Conservation (phyloP, 169 alveolate genomes). For the Plasmodium adleri region DNA sequence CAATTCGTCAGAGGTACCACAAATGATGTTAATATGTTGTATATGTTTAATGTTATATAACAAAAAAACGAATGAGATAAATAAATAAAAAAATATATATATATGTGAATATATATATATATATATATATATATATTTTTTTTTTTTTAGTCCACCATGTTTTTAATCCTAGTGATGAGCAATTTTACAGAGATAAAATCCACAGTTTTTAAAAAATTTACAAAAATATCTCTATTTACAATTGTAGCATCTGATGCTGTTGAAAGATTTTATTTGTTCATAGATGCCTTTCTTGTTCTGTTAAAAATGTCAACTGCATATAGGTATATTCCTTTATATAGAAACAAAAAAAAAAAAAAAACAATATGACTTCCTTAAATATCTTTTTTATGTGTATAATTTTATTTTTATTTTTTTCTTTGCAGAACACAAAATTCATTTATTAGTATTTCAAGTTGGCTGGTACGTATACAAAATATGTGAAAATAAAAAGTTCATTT, state of each 20-base stretch:
- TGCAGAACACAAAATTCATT: slow-evolving; percentile 79
- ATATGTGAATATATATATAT: not conserved
- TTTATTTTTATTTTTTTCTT: not conserved
- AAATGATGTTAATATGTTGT: too few relatives aligned
- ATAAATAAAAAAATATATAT: not conserved
- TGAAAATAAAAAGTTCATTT: not conserved
- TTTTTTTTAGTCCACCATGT: slow-evolving; percentile 88
- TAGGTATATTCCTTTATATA: slow-evolving; percentile 6
- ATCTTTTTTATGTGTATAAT: not conserved
- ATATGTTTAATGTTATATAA: not conserved
- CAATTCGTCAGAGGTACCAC: slow-evolving; percentile 89
- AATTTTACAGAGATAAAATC: slow-evolving; percentile 93
- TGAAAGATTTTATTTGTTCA: slow-evolving; percentile 89
- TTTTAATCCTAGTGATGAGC: slow-evolving; percentile 90
- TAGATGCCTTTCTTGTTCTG: slow-evolving; percentile 90
- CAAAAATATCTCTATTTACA: slow-evolving; percentile 83
- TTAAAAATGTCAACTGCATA: slow-evolving; percentile 88
- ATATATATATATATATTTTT: slow-evolving; percentile 8
- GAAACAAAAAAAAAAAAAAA: too few relatives aligned
- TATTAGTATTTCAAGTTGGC: slow-evolving; percentile 82
- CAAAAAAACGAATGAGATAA: not conserved
- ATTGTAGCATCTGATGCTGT: slow-evolving; percentile 91
- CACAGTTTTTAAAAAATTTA: slow-evolving; percentile 91
- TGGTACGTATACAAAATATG: slow-evolving; percentile 10
- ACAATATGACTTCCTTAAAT: too few relatives aligned